Evolutionary conservation across 2,329 filamentous ascomycete species (phyloP).

Genomic region (Diaporthe sp.): DNA sequence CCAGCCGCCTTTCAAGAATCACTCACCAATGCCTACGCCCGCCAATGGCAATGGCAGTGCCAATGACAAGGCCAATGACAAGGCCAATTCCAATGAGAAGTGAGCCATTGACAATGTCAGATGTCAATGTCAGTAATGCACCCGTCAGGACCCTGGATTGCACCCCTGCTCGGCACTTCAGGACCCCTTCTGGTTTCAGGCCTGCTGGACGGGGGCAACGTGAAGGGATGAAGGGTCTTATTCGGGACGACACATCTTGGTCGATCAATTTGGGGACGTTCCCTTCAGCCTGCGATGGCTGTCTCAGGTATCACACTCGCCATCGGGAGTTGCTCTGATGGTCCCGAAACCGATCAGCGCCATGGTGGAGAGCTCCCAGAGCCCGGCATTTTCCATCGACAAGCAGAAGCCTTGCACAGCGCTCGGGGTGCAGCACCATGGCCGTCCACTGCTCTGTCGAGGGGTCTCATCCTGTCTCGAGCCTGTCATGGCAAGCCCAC

Average conservation of each 20-base stretch:
- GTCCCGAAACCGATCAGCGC: constrained; percentile 19
- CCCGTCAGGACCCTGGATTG: background rate
- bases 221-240: constrained; percentile 27
- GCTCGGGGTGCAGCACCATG: background rate
- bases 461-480: background rate
- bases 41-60: background rate
- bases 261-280: constrained; percentile 11
- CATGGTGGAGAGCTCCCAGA: background rate
- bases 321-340: background rate
- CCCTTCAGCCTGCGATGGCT: background rate
- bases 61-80: background rate
- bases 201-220: background rate
- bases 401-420: background rate
- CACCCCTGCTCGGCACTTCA: constrained; percentile 18
- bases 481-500: background rate
- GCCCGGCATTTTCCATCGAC: constrained; percentile 4
- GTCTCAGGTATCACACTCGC: constrained; percentile 18
- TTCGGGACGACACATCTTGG: constrained; percentile 20
- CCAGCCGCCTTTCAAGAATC: background rate
- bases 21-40: background rate
- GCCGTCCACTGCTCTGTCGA: background rate
- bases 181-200: constrained; percentile 32
- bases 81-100: background rate
- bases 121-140: background rate
- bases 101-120: background rate